phyloP scores from a whole-genome alignment of 805 yeast species.

The Myxozyma vanderwaltii region DNA sequence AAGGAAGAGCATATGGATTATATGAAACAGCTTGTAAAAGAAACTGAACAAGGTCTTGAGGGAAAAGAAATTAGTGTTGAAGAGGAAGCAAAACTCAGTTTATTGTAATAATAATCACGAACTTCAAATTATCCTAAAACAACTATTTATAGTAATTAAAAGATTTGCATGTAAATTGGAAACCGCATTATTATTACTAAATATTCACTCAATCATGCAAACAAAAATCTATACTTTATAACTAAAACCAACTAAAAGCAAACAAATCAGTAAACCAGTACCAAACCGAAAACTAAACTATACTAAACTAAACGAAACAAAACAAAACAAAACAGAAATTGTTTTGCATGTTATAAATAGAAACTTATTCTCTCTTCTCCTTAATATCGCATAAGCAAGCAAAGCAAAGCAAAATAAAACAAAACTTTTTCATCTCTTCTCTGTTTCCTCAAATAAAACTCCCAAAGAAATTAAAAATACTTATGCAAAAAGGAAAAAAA shows the following conservation, averaged over 20 bases:
- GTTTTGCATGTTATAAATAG: too few relatives aligned
- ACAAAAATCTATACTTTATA: neutral
- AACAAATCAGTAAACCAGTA: neutral
- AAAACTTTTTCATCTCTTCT: neutral
- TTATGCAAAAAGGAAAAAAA: neutral
- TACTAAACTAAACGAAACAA: neutral
- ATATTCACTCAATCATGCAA: neutral
- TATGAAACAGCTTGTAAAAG: constrained; percentile 51
- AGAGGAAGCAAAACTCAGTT: constrained; percentile 50
- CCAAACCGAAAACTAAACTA: neutral
- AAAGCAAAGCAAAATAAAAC: neutral
- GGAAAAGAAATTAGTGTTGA: constrained; percentile 61
- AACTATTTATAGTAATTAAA: too few relatives aligned
- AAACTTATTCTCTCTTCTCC: too few relatives aligned
- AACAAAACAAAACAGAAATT: neutral
- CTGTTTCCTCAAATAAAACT: neutral
- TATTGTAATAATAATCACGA: neutral
- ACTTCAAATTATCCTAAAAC: too few relatives aligned
- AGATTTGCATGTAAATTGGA: too few relatives aligned
- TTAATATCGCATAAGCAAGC: too few relatives aligned
- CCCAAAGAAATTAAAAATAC: too few relatives aligned
- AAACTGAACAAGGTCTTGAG: constrained; percentile 50
- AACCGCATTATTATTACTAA: neutral
- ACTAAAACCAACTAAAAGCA: neutral
- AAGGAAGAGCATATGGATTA: constrained; percentile 45